These are phyloP conservation scores for Elsinoe batatas DNA, from an alignment of 2,329 filamentous ascomycete species.

Conservation along the genomic window DNA sequence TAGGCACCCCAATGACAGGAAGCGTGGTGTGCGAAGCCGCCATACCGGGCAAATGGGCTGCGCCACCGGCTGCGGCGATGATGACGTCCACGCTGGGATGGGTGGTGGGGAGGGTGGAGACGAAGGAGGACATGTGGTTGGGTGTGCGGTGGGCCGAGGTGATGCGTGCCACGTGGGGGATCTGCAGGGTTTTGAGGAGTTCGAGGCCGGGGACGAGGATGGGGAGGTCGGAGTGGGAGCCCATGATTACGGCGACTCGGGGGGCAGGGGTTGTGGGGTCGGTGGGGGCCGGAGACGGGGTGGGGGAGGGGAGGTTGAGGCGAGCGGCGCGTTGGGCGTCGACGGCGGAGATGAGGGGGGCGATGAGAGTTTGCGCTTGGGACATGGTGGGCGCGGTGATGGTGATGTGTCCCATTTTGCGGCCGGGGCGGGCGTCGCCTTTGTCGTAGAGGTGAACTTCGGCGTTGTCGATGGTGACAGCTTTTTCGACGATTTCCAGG, in stretches of 20 bases:
- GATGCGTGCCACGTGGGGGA: constrained; percentile 63
- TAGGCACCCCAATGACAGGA: constrained; percentile 42
- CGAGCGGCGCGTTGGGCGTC: constrained; percentile 45
- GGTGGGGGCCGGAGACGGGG: constrained; percentile 22
- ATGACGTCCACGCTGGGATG: constrained; percentile 33
- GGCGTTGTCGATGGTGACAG: constrained; percentile 49
- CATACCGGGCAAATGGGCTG: constrained; percentile 44
- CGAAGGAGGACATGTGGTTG: constrained; percentile 37
- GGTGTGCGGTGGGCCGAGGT: constrained; percentile 58
- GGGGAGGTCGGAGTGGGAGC: constrained; percentile 66
- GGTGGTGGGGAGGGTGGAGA: constrained; percentile 28
- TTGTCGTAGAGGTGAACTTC: constrained; percentile 88
- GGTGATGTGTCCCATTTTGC: constrained; percentile 94
- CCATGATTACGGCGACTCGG: constrained; percentile 67
- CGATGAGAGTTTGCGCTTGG: constrained; percentile 57
- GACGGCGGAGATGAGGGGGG: constrained; percentile 58
- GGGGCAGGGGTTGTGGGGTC: constrained; percentile 14
- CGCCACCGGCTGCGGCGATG: constrained; percentile 41
- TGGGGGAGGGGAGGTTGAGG: constrained; percentile 30
- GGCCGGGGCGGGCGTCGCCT: constrained; percentile 66
- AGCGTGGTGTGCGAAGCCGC: constrained; percentile 40
- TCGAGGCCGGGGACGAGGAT: constrained; percentile 57
- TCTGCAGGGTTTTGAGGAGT: constrained; percentile 57
- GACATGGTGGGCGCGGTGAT: constrained; percentile 59
- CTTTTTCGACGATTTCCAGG: constrained; percentile 45